These are phyloP conservation scores for Xylaria sp. DNA, from an alignment of 2,329 filamentous ascomycete genomes.

Conservation along the genomic window DNA sequence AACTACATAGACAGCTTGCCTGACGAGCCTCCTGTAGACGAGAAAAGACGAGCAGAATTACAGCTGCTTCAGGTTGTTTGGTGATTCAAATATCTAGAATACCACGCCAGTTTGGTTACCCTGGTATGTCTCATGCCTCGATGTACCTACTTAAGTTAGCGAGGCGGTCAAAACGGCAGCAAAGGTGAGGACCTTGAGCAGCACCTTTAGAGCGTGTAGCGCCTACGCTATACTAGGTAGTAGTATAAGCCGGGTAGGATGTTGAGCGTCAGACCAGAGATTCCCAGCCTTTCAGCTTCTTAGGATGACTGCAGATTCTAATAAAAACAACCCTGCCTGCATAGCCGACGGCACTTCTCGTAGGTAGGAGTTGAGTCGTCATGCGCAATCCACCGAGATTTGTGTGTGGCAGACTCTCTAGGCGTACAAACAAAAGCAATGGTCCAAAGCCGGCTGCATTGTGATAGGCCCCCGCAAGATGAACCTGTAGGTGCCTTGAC, in stretches of 20 bases:
- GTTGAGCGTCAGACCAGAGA: conserved; percentile 19
- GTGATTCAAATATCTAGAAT: background rate
- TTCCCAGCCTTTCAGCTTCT: conserved; percentile 24
- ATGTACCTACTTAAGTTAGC: background rate
- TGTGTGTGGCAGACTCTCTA: conserved; percentile 14
- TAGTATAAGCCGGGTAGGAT: conserved; percentile 24
- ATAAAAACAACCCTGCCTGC: conserved; percentile 32
- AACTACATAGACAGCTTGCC: background rate
- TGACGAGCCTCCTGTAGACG: background rate
- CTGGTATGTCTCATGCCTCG: background rate
- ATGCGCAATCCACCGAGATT: conserved; percentile 18
- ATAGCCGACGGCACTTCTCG: conserved; percentile 15
- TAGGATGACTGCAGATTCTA: conserved; percentile 18
- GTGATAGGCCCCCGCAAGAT: background rate
- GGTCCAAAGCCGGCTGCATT: conserved; percentile 7
- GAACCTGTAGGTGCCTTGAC: background rate
- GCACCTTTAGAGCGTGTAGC: background rate
- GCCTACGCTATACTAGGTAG: background rate
- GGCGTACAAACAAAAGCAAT: conserved; percentile 29
- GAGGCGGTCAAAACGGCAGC: background rate
- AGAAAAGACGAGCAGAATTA: background rate
- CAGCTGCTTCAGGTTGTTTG: too few relatives aligned
- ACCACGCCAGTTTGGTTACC: background rate
- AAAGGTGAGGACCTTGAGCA: background rate
- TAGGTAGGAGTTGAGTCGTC: background rate